Evolutionary conservation across 2,329 filamentous ascomycete species (phyloP), one percentile per base, ranked within the genome.

Genomic region (Dryadomyces quercivorus): DNA sequence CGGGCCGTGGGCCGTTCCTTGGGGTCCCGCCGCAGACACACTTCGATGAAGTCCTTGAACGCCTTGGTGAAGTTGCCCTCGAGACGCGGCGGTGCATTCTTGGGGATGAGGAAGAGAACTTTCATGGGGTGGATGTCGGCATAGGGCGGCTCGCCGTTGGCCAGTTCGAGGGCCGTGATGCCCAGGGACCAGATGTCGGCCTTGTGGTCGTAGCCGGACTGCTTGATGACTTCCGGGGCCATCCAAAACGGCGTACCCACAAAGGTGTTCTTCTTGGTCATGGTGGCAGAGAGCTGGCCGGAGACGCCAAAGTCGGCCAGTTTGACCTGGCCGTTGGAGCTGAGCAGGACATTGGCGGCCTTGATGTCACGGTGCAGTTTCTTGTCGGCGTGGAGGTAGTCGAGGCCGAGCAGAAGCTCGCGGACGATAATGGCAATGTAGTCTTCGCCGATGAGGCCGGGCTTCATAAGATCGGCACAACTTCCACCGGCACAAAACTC

Each of bases 251-350:
- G 92, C 0, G 92, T 97, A 38, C 93, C 93, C 36, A 98, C 92
- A 68, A 97, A 98, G 0, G 92, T 97, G 67, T 97, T 97, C 74
- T 97, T 97, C 77, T 97, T 97, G 59, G 92, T 96, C 91, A 97
- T 97, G 51, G 92, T 98, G 7, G 92, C 92, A 10, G 92, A 94
- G 21, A 97, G 78, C 70, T 97, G 93, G 31, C 92, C 92, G 1
- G 92, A 96, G 7, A 98, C 93, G 56, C 92, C 92, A 71, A 98
- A 98, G 67, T 98, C 92, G 15, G 92, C 92, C 55, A 97, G 76
- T 69, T 98, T 98, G 62, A 98, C 92, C 71, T 97, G 93, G 2
- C 93, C 93, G 65, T 86, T 95, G 51, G 89, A 82, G 57, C 86
- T 85, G 6, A 98, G 78, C 38, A 98, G 75, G 34, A 98, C 84